Percentiles rank a stretch among this genome's conserved stretches.
phyloP scores from a whole-genome alignment of 108 stramenopile species.

The Heterococcus sp. region DNA sequence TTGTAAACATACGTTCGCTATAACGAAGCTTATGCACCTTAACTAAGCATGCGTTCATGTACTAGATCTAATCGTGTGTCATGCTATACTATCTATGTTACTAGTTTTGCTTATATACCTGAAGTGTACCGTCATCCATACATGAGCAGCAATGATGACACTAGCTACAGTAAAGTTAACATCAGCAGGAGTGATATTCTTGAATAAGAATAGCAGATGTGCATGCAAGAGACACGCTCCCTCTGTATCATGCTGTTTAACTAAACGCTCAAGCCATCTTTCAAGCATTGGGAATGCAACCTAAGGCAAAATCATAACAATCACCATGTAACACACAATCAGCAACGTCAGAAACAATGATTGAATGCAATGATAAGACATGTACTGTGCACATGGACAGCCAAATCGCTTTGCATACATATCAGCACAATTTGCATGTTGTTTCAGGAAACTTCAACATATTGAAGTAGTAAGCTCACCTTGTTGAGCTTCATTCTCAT shows the following conservation, averaged over 20 bases:
- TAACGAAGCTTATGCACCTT: too few relatives aligned
- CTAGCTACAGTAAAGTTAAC: conserved; percentile 84
- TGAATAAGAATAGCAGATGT: conserved; percentile 93
- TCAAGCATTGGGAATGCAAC: conserved; percentile 83
- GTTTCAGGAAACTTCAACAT: neutral
- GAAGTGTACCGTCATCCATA: conserved; percentile 93
- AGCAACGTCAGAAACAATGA: neutral
- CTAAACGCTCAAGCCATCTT: conserved; percentile 82
- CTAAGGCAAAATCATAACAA: neutral
- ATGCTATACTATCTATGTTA: too few relatives aligned
- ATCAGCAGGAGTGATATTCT: conserved; percentile 85
- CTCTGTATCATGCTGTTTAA: conserved; percentile 71
- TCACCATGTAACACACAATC: neutral
- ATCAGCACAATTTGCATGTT: neutral
- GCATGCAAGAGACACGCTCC: conserved; percentile 84
- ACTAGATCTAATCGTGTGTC: too few relatives aligned
- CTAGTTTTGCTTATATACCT: too few relatives aligned
- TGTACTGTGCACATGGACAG: conserved; percentile 78
- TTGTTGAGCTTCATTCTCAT: conserved; percentile 37
- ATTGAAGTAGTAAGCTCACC: neutral
- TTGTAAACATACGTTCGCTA: too few relatives aligned
- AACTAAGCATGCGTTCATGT: too few relatives aligned
- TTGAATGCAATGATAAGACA: conserved; percentile 43
- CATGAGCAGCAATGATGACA: conserved; percentile 84
- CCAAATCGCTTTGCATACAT: neutral